Base-by-base conservation (phyloP, 495 filamentous ascomycete species). In the Neurospora discreta region DNA sequence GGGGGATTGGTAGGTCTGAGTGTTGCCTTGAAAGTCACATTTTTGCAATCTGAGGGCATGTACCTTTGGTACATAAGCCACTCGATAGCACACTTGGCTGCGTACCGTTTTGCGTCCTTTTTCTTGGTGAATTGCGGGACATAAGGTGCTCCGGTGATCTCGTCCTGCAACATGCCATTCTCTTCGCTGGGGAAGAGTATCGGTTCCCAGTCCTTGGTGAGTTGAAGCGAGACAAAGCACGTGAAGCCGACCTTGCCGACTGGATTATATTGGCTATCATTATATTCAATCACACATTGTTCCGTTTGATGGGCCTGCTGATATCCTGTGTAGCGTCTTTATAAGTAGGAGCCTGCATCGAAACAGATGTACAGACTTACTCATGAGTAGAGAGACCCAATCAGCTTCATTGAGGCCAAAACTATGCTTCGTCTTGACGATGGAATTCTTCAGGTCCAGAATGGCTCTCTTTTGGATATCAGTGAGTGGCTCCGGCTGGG, bases 101-200 rank as follows among this genome's bases (percentile, higher is more conserved):
- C 84, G 72, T 84, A 85, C 65, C 77, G 73, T 72, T 82, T 84
- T 36, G 84, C 83, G 44, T 83, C 80, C 74, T 82, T 84, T 74
- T 84, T 84, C 36, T 74, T 75, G 33, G 73, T 39, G 69, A 84
- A 84, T 3, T 65, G 68, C 2, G 78, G 76, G 26, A 70, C n/a
- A 26, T 9, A 71, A 11, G 39, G 70, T 23, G 69, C 65, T 20
- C 65, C 68, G 23, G 40, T 58, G 4, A 23, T 58, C 30, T 71
- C 70, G 38, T 76, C 46, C 60, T 68, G 26, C 16, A 74, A 58
- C n/a, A 74, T 70, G 18, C 77, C 79, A 40, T 69, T 73, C 41
- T 71, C 71, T 6, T 71, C 52, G 60, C 73, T 44, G 9, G 81
- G 82, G 67, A 84, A 82, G 3, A 68, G 26, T 15, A 40, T 39